A percentile compares a stretch with the other conserved stretches of the same genome.
Conservation (phyloP, 1,284 basidiomycete species). For the Puccinia brachypodii region DNA sequence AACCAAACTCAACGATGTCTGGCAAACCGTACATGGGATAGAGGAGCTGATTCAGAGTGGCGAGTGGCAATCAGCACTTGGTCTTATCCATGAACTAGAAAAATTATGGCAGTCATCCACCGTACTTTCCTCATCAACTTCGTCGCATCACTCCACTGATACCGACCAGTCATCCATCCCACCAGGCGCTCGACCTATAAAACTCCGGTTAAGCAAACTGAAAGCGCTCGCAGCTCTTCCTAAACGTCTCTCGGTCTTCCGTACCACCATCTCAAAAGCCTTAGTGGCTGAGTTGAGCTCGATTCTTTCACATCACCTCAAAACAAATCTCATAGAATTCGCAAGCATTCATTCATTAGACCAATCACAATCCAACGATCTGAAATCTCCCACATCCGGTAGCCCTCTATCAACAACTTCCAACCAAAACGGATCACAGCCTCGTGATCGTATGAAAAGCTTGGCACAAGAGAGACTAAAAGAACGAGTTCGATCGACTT, state of each 20-base stretch:
- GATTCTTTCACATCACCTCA: slow-evolving; percentile 37
- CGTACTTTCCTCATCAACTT: background rate
- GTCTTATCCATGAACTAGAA: slow-evolving; percentile 72
- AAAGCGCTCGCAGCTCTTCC: slow-evolving; percentile 11
- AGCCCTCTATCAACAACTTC: slow-evolving; percentile 15
- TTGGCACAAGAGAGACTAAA: slow-evolving; percentile 57
- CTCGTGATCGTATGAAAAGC: slow-evolving; percentile 5
- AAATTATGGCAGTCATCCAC: slow-evolving; percentile 62
- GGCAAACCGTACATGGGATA: slow-evolving; percentile 70
- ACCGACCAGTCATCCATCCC: slow-evolving; percentile 13
- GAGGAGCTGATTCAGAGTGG: slow-evolving; percentile 71
- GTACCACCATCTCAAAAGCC: slow-evolving; percentile 21
- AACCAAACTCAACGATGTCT: slow-evolving; percentile 64
- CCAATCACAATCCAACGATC: slow-evolving; percentile 2
- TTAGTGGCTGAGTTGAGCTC: slow-evolving; percentile 41
- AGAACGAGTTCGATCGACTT: slow-evolving; percentile 68
- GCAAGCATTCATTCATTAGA: background rate
- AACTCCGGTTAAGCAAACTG: slow-evolving; percentile 3
- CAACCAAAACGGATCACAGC: background rate
- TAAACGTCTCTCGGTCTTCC: slow-evolving; percentile 23
- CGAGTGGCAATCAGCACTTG: slow-evolving; percentile 79
- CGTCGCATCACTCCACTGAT: background rate
- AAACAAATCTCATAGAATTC: slow-evolving; percentile 30
- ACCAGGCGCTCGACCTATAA: background rate
- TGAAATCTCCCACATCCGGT: background rate